Base-by-base conservation (phyloP, 2,329 filamentous ascomycete species). In the Hypomyces perniciosus region DNA sequence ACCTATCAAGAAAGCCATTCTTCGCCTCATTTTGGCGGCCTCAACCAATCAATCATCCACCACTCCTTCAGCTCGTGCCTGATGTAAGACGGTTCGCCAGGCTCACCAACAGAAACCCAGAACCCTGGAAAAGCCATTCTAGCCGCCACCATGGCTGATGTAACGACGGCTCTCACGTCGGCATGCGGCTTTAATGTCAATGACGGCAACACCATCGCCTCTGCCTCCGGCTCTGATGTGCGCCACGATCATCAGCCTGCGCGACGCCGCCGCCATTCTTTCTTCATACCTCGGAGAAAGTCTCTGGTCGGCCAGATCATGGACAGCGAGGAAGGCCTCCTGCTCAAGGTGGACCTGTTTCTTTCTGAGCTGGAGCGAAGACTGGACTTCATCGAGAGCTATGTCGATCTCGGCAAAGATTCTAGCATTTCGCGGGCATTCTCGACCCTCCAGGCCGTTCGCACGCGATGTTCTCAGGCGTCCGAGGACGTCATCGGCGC, bases 401-500 rank as follows among this genome's bases (percentile, higher is more conserved):
- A 95, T 63, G 85, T 88, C 56, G 89, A 95, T 63, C 72, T 90
- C 53, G 86, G 86, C 55, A 79, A 95, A 59, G 93, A 99, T 67
- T 79, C 86, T 41, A 88, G 89, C 62, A 84, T 97, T 50, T 85
- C 88, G 40, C 83, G 88, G 58, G 90, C 92, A 20, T 95, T 95
- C 69, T 78, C 84, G 12, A 95, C 91, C 0, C 75, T 99, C 2
- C 86, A 92, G 62, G 84, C 89, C 6, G 91, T 99, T 28, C 84
- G 91, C 54, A 85, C 90, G 58, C 83, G 90, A 61, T 99, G 93
- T 69, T 90, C 89, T 37, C 84, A 91, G 57, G 90, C 92, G 20
- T 95, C 91, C 1, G 92, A 90, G 55, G 92, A 93, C 64, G 81
- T 96, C 43, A 82, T 97, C 59, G 93, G 90, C 51, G 88, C 88